Evolutionary conservation across 148 eudicot species (phyloP), one percentile per base, ranked within the genome.

Genomic region (Persicaria maculosa): DNA sequence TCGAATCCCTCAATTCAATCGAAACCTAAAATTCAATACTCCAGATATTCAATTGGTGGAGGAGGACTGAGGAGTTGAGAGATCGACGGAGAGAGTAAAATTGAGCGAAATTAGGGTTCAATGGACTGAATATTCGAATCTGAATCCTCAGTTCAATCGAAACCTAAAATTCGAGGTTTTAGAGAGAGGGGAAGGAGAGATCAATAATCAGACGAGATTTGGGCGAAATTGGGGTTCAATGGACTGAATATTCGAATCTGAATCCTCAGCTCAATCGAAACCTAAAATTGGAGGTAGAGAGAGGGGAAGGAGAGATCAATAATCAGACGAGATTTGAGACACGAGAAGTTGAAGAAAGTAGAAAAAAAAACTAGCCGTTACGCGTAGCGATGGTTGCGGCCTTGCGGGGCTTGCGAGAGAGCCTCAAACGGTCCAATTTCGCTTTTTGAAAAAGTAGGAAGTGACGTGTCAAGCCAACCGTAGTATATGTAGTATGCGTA

Each of bases 381-480:
- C 19, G 70, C 70, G 45, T 65, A 36, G 46, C 70, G 19, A 31
- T 43, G 70, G 70, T 40, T 65, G 46, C 40, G 40, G 40, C 40
- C 40, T 31, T 31, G 40, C 40, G 40, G 40, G 40, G 40, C 40
- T 31, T 31, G 40, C 40, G 40, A 31, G 40, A 15, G 46, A 65
- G 70, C 47, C 43, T 43, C 70, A 65, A 65, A 65, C 70, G 70
- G 45, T 65, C 46, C 46, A 40, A 65, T 65, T 36, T 40, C 46
- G 9, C 70, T 65, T 65, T 59, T 65, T 65, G 40, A 46, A 65
- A 65, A 65, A 65, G 47, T 15, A 53, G 50, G 19, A 4, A 22
- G 40, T 62, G 44, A 9, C 6, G 44, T 25, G 68, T 4, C 52
- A 7, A 48, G 52, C 52, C 16, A 36, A 62, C 68, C 11, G 68